Percentiles rank a stretch among this genome's conserved stretches.
These are phyloP conservation scores for Hibiscus trionum DNA, from an alignment of 345 rosid species.

Conservation along the genomic window DNA sequence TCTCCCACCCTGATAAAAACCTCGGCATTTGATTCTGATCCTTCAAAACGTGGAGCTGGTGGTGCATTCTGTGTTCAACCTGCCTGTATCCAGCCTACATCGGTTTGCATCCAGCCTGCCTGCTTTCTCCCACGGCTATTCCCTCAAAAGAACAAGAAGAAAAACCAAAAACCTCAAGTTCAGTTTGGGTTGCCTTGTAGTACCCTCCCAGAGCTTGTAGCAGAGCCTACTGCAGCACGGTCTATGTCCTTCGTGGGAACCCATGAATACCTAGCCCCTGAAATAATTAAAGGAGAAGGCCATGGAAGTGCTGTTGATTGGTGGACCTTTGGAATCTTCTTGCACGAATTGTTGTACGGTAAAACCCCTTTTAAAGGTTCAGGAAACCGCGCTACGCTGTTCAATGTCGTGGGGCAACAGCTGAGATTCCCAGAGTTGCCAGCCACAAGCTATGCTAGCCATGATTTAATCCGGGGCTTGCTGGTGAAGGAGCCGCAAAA, in stretches of 20 bases:
- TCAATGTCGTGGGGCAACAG: slow-evolving; percentile 92
- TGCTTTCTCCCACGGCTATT: slow-evolving; percentile 83
- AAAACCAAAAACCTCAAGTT: slow-evolving; percentile 40
- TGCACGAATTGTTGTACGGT: slow-evolving; percentile 80
- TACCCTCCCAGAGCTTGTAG: slow-evolving; percentile 80
- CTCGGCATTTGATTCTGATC: slow-evolving; percentile 52
- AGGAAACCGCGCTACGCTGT: slow-evolving; percentile 85
- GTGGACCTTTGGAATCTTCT: slow-evolving; percentile 98
- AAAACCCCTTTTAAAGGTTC: slow-evolving; percentile 95
- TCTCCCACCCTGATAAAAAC: slow-evolving; percentile 78
- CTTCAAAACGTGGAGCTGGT: slow-evolving; percentile 55
- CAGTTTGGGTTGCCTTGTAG: slow-evolving; percentile 43
- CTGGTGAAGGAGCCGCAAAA: slow-evolving; percentile 91
- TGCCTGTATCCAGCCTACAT: slow-evolving; percentile 78
- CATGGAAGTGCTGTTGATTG: slow-evolving; percentile 98
- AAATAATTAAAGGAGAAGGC: slow-evolving; percentile 71
- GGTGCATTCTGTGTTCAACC: slow-evolving; percentile 85
- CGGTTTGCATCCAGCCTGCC: slow-evolving; percentile 79
- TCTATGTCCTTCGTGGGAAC: slow-evolving; percentile 99
- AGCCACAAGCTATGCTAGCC: slow-evolving; percentile 70
- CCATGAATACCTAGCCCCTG: slow-evolving; percentile 67
- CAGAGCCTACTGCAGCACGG: slow-evolving; percentile 89
- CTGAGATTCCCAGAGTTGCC: slow-evolving; percentile 80
- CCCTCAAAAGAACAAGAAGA: slow-evolving; percentile 76
- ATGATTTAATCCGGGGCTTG: slow-evolving; percentile 79